phyloP scores from a whole-genome alignment of 1,139 yeast genomes.

The Scheffersomyces illinoinensis region DNA sequence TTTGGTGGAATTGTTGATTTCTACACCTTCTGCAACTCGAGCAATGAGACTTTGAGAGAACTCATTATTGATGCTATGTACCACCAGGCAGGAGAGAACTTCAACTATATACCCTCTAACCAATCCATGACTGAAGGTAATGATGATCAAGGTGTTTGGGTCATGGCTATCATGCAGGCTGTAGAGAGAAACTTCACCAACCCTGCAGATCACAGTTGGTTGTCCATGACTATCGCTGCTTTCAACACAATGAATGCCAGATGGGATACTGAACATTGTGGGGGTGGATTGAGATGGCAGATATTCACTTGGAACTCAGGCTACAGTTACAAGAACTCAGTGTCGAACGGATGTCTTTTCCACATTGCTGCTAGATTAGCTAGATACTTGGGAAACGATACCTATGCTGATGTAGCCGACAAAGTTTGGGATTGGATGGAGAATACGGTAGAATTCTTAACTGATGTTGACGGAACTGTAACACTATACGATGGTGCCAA shows the following conservation, averaged over 20 bases:
- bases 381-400: conserved; percentile 70
- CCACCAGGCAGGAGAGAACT: conserved; percentile 54
- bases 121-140: conserved; percentile 68
- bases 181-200: conserved; percentile 61
- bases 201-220: conserved; percentile 62
- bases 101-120: conserved; percentile 57
- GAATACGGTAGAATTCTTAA: conserved; percentile 52
- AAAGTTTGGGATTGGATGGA: conserved; percentile 81
- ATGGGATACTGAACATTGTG: conserved; percentile 77
- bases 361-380: conserved; percentile 86
- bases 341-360: conserved; percentile 88
- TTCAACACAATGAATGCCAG: conserved; percentile 87
- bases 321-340: conserved; percentile 87
- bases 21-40: conserved; percentile 46
- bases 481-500: conserved; percentile 76
- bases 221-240: conserved; percentile 73
- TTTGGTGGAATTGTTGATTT: conserved; percentile 62
- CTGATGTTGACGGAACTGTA: conserved; percentile 43
- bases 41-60: conserved; percentile 41
- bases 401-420: conserved; percentile 81
- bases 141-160: conserved; percentile 77
- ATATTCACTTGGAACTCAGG: conserved; percentile 94
- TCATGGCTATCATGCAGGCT: conserved; percentile 59
- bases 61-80: conserved; percentile 44
- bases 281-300: conserved; percentile 96